Percentiles rank a stretch among this genome's conserved stretches.
Conservation (phyloP, 1,284 basidiomycete genomes). For the Ganoderma meredithae region DNA sequence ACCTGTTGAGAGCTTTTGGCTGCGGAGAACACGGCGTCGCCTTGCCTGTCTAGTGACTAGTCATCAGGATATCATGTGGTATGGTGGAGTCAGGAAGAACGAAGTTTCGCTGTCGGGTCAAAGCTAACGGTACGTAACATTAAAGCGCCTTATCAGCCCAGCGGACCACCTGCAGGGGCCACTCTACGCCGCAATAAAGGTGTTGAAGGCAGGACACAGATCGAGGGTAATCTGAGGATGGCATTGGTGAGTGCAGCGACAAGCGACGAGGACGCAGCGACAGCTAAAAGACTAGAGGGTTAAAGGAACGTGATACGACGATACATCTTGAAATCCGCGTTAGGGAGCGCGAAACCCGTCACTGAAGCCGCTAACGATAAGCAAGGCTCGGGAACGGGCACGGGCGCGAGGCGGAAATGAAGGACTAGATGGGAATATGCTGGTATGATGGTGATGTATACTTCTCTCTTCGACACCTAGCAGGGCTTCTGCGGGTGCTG, state of each 20-base stretch:
- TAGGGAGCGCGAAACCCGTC: background rate
- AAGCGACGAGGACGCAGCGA: slow-evolving; percentile 8
- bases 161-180: background rate
- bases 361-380: background rate
- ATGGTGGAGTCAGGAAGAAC: background rate
- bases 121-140: too few relatives aligned
- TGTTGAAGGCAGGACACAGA: slow-evolving; percentile 17
- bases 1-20: background rate
- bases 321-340: slow-evolving; percentile 15
- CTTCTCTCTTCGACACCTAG: slow-evolving; percentile 13
- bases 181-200: slow-evolving; percentile 3
- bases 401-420: slow-evolving; percentile 4
- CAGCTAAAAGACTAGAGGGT: slow-evolving; percentile 9
- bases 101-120: too few relatives aligned
- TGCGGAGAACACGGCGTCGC: background rate
- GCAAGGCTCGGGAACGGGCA: background rate
- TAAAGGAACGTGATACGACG: slow-evolving; percentile 13
- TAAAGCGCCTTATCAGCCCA: too few relatives aligned
- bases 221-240: slow-evolving; percentile 6
- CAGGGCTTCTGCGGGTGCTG: background rate
- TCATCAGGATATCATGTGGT: background rate
- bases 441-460: slow-evolving; percentile 18
- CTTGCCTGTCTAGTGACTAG: background rate
- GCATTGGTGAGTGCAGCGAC: slow-evolving; percentile 9
- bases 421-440: slow-evolving; percentile 34